Evolutionary conservation across 2,329 filamentous ascomycete genomes (phyloP).

Genomic region (Chaetomium olivaceum): DNA sequence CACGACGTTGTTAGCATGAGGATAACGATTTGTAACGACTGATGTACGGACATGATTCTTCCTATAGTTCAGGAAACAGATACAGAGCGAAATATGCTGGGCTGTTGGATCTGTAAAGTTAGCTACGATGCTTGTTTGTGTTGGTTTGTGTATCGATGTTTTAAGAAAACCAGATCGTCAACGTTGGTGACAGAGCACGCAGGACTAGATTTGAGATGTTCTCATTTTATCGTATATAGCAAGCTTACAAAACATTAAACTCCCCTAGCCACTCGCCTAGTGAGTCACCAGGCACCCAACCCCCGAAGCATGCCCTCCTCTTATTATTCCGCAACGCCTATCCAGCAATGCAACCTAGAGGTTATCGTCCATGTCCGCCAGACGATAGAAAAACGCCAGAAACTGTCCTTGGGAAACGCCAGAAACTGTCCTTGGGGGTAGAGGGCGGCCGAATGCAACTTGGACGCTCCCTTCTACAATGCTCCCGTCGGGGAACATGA

Average conservation of each 20-base stretch:
- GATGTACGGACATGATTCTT: not conserved
- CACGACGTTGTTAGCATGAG: not conserved
- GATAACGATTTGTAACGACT: constrained; percentile 3
- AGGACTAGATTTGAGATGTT: not conserved
- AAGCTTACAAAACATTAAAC: not conserved
- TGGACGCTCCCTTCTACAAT: not conserved
- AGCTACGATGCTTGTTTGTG: not conserved
- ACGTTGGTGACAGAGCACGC: not conserved
- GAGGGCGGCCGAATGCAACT: not conserved
- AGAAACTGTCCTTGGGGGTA: not conserved
- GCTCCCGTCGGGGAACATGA: not conserved
- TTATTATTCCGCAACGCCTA: not conserved
- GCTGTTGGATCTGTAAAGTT: not conserved
- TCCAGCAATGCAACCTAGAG: not conserved
- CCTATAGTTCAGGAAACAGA: not conserved
- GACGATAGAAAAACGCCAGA: not conserved
- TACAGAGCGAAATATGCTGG: not conserved
- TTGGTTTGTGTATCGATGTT: not conserved
- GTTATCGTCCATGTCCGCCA: not conserved
- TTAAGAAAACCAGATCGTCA: not conserved
- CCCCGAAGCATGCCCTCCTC: not conserved
- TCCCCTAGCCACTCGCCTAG: not conserved
- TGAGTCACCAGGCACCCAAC: not conserved
- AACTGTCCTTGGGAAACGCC: not conserved
- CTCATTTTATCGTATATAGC: not conserved